These are phyloP conservation scores for Tetrapisispora phaffii DNA, from an alignment of 805 yeast species.

Conservation along the genomic window DNA sequence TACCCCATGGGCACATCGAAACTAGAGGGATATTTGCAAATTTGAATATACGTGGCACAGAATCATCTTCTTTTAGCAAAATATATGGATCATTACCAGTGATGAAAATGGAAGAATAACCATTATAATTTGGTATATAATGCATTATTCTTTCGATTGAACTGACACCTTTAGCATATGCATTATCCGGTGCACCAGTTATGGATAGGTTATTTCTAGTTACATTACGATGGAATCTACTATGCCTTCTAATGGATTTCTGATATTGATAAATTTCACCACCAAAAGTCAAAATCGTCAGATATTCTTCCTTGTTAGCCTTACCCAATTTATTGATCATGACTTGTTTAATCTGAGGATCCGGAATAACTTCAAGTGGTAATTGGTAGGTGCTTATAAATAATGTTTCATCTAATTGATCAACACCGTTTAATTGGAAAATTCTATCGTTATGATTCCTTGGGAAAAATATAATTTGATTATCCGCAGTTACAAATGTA, in stretches of 20 bases:
- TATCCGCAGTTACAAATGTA: slow-evolving; percentile 67
- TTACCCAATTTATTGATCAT: slow-evolving; percentile 60
- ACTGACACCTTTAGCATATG: slow-evolving; percentile 55
- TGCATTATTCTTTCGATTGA: slow-evolving; percentile 57
- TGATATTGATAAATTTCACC: slow-evolving; percentile 69
- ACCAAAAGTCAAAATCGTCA: slow-evolving; percentile 67
- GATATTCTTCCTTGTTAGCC: slow-evolving; percentile 45
- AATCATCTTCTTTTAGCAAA: slow-evolving; percentile 52
- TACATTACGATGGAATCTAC: slow-evolving; percentile 17
- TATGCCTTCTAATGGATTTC: slow-evolving; percentile 28
- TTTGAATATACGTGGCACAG: slow-evolving; percentile 55
- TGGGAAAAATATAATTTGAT: slow-evolving; percentile 55
- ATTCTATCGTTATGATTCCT: slow-evolving; percentile 38
- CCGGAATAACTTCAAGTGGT: slow-evolving; percentile 41
- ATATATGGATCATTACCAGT: slow-evolving; percentile 68
- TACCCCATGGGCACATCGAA: slow-evolving; percentile 40
- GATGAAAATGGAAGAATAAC: slow-evolving; percentile 51
- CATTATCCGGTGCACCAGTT: slow-evolving; percentile 75
- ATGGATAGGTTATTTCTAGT: slow-evolving; percentile 33
- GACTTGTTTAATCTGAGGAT: slow-evolving; percentile 64
- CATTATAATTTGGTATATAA: slow-evolving; percentile 48
- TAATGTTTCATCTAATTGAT: slow-evolving; percentile 33
- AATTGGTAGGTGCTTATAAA: slow-evolving; percentile 28
- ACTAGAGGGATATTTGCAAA: slow-evolving; percentile 56
- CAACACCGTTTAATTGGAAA: slow-evolving; percentile 31